Percentiles rank a stretch among this genome's conserved stretches.
These are phyloP conservation scores for Phlebiopsis gigantea DNA, from an alignment of 768 basidiomycete species.

Conservation along the genomic window DNA sequence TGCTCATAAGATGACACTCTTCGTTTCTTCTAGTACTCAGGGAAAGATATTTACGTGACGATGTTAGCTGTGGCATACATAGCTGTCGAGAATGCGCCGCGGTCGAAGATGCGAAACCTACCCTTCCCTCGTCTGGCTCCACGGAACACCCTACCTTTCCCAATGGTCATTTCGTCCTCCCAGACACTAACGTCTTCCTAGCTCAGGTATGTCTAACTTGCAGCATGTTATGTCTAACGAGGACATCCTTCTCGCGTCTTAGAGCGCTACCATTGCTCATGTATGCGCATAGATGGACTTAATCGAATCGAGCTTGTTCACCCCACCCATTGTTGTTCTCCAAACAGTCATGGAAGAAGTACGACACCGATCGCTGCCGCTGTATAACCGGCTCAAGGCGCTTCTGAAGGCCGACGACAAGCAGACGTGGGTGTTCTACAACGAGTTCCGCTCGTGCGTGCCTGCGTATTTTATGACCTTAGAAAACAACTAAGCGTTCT, in stretches of 20 bases:
- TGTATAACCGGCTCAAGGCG: conserved; percentile 88
- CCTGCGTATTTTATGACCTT: not conserved
- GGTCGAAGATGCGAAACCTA: conserved; percentile 26
- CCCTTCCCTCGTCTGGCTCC: conserved; percentile 58
- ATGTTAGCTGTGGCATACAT: conserved; percentile 82
- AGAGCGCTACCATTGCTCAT: not conserved
- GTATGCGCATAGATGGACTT: conserved; percentile 76
- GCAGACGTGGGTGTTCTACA: conserved; percentile 79
- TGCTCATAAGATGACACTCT: not conserved
- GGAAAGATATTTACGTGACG: conserved; percentile 90
- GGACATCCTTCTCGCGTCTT: not conserved
- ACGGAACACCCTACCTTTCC: conserved; percentile 50
- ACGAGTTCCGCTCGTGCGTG: conserved; percentile 77
- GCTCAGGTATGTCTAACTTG: conserved; percentile 52
- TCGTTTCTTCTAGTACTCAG: conserved; percentile 52
- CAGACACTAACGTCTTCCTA: conserved; percentile 94
- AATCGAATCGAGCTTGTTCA: conserved; percentile 72
- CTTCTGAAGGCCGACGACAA: conserved; percentile 84
- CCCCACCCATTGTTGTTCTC: conserved; percentile 78
- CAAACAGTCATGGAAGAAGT: conserved; percentile 98
- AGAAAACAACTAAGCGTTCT: not conserved
- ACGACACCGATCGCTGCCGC: conserved; percentile 84
- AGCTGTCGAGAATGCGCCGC: conserved; percentile 58
- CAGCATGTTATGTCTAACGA: not conserved
- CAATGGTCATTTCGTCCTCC: conserved; percentile 75